Evolutionary conservation across 495 filamentous ascomycete species (phyloP), one percentile per base, ranked within the genome.

Genomic region (Aspergillus hancockii): DNA sequence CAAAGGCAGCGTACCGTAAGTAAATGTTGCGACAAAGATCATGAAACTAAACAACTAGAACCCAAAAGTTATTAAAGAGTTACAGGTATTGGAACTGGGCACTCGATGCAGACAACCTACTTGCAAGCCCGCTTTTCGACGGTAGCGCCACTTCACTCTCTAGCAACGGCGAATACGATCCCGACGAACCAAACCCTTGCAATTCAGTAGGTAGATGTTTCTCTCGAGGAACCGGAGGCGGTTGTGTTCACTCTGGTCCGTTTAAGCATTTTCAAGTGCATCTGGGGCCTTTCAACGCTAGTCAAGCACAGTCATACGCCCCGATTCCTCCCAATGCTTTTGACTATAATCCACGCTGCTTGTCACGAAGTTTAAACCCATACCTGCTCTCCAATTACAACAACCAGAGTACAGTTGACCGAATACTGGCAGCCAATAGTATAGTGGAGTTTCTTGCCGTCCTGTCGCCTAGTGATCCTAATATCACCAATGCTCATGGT

Each of bases 201-300:
- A 40, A 45, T 25, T 41, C 63, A 6, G 10, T 4, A 21, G 67
- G 64, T 25, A n/a, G n/a, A 4, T 55, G 54, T 51, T 57, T 83
- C 10, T 71, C 74, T 0, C 65, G 75, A 6, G 85, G 81, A 2
- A 75, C 73, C 0, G 88, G 88, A 3, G 87, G 87, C 46, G 88
- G 88, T 6, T 91, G 86, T 59, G 76, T 89, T 4, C 65, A 60
- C 2, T 71, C 70, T 22, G 88, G 87, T 0, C 87, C 85, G 6
- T 88, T 89, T 67, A 75, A 72, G 32, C 64, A 73, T 43, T 70
- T 69, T 14, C 54, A 67, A 14, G 63, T 82, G 31, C 81, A 81
- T 49, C 64, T 86, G 9, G 83, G 83, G 0, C 83, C 83, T 3
- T 78, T 80, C 31, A 62, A 52, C 14, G 63, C 72, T 38, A 64